Evolutionary conservation across 2,329 filamentous ascomycete species (phyloP), one percentile per base, ranked within the genome.

Genomic region (Taxawa tesnikishii): DNA sequence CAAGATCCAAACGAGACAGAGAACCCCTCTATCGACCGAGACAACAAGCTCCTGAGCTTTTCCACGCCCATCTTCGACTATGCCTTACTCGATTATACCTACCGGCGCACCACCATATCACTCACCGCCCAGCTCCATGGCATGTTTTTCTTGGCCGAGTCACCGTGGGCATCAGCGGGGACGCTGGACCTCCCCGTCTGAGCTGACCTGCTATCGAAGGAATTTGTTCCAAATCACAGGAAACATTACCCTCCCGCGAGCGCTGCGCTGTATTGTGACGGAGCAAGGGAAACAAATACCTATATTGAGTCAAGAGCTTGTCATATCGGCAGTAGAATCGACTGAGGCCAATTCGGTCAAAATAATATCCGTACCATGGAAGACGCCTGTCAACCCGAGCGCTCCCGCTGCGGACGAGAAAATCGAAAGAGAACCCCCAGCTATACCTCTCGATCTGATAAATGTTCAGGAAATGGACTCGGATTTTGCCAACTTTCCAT

Each of bases 201-300:
- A 96, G 59, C 59, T 96, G 53, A 96, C 88, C 3, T 96, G 88
- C 67, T 96, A 96, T 58, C 80, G 88, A 42, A 75, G 88, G 29
- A 96, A 96, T 51, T 66, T 96, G 29, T 96, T 96, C 58, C 88
- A 94, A 56, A 92, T 94, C 49, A 93, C 85, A 39, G 88, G 88
- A 36, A 85, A 79, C 4, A 73, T 94, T 36, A 84, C 84, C 25
- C 69, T 87, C 10, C 84, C 87, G 2, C 67, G 83, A 40, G 78
- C 75, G 16, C 70, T 85, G 40, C 66, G 88, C 34, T 90, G 80
- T 31, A 74, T 94, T 34, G 68, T 93, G 54, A 83, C 78, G 12
- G 85, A 94, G 37, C 74, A 81, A 33, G 84, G 84, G 27, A 83
- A 93, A 53, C 79, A 81, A 27, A 77, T 93, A 25, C 79, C 82